Evolutionary conservation across 768 basidiomycete species (phyloP), one percentile per base, ranked within the genome.

Genomic region (Hygrocybe punicea): DNA sequence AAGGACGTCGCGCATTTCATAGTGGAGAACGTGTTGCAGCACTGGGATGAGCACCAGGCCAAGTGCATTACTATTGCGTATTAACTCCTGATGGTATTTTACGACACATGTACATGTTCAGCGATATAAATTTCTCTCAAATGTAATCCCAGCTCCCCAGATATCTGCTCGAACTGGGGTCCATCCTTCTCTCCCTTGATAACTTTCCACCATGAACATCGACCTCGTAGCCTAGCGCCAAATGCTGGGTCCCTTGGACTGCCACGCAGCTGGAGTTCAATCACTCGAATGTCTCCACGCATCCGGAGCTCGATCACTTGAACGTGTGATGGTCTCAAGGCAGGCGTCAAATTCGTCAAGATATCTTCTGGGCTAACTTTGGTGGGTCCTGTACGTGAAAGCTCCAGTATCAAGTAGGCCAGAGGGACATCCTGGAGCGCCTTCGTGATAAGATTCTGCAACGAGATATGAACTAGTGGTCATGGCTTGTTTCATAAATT

Each of bases 1-100:
- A 75, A 72, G 62, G 86, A 89, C 63, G 83, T 85, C 2, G 83
- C 81, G 1, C 84, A 87, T 71, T 87, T 87, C 67, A 63, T 88
- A 13, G 79, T 76, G 3, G 78, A 85, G 48, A 74, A 69, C 0
- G 62, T 78, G 17, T 40, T 75, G 19, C 69, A 71, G 50, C 64
- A 76, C 17, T 85, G 86, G 87, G 64, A 75, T 6, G 72, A 81
- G 51, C 84, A 74, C 73, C 69, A 75, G 58, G 79, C 81, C 19
- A 83, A 82, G 64, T 63, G 73, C 16, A 70, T 84, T 5, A 73
- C 67, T 50, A 71, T 87, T 34, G 79, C 74, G 1, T 82, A 85
- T 62, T 86, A 36, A 52, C n/a, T n/a, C n/a, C n/a, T n/a, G n/a
- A n/a, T n/a, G n/a, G n/a, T n/a, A n/a, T n/a, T n/a, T n/a, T n/a